Evolutionary conservation across 2,329 filamentous ascomycete species (phyloP), one percentile per base, ranked within the genome.

Genomic region (Penicillium sp.): DNA sequence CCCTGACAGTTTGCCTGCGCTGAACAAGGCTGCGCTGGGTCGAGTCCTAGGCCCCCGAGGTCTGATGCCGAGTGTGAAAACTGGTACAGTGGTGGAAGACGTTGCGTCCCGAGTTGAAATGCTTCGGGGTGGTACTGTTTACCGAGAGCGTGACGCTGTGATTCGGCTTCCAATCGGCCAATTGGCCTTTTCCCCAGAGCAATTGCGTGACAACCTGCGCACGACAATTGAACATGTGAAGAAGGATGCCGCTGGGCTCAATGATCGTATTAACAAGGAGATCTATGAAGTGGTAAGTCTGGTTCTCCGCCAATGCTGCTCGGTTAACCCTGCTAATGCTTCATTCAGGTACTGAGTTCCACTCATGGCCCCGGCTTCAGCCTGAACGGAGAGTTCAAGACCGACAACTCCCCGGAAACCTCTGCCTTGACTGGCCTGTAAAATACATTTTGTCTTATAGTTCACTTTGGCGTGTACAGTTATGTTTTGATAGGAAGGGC

Each of bases 121-220:
- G 50, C 80, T 95, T 66, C 79, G 87, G 10, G 88, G 90, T 45
- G 86, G 82, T 37, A 85, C 82, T 36, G 80, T 89, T 52, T 98
- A 95, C 69, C 80, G 87, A 59, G 92, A 98, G 70, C 76, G 83
- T 51, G 66, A 81, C 50, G 92, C 88, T 11, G 85, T 92, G 18
- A 78, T 98, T 38, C 76, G 89, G 42, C 77, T 96, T 73, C 82
- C 88, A n/a, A 77, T 98, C 45, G 92, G 90, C 4, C 88, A 95
- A 68, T 67, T 98, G 59, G 84, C 79, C 1, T 94, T 94, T 67
- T 85, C 86, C 5, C 88, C 92, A 2, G 81, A 92, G 55, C 80
- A 92, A 74, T 68, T 98, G 67, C 78, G 82, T 59, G 79, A 79
- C 48, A 98, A 98, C 61, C 75, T 98, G 62, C 84, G 82, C 66